Evolutionary conservation across 768 basidiomycete genomes (phyloP).

Genomic region (Panaeolus cyanescens): DNA sequence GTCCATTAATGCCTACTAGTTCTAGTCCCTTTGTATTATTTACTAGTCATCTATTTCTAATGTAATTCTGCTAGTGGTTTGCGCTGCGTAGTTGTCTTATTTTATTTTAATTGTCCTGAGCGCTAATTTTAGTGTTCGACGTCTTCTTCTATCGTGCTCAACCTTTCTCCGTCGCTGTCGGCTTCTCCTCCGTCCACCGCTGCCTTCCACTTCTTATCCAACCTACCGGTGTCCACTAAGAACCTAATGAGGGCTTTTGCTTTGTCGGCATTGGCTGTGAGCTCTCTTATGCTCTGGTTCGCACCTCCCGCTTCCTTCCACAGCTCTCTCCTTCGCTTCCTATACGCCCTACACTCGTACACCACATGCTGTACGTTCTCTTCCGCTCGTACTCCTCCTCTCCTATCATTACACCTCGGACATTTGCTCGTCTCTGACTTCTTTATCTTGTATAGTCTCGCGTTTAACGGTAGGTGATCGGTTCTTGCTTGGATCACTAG

Average conservation of each 20-base stretch:
- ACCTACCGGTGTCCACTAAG: not conserved
- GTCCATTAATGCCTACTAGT: no score
- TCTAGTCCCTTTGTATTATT: no score
- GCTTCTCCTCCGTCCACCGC: no score
- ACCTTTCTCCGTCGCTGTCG: no score
- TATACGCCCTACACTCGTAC: not conserved
- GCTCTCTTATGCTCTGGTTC: not conserved
- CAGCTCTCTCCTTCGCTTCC: not conserved
- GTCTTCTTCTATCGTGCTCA: no score
- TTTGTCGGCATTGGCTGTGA: not conserved
- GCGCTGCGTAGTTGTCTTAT: no score
- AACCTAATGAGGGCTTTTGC: not conserved
- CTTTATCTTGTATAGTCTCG: not conserved
- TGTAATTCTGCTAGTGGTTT: no score
- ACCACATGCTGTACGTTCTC: not conserved
- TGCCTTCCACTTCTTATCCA: not conserved
- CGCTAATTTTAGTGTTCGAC: no score
- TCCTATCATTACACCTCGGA: not conserved
- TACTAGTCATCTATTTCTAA: no score
- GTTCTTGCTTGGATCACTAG: not conserved
- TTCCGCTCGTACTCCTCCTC: not conserved
- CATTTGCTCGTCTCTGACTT: not conserved
- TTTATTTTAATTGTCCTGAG: no score
- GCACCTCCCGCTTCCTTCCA: not conserved
- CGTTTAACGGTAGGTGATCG: constrained; percentile 1